Percentiles rank a stretch among this genome's conserved stretches.
These are phyloP conservation scores for Durotheca rogersii DNA, from an alignment of 495 filamentous ascomycete genomes.

Conservation along the genomic window DNA sequence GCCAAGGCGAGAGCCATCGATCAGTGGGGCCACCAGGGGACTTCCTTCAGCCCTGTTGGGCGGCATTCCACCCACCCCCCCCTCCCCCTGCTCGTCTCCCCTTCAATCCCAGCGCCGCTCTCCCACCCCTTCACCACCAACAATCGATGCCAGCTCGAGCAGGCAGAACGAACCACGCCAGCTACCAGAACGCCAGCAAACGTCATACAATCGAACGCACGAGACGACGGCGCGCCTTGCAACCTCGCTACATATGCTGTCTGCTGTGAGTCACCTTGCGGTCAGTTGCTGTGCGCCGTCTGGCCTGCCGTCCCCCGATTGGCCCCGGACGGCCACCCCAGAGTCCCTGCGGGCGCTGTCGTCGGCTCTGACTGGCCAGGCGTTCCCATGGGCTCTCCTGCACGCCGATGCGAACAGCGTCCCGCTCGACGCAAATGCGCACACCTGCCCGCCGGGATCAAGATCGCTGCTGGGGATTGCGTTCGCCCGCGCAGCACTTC, in stretches of 20 bases:
- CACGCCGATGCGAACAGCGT: slow-evolving; percentile 16
- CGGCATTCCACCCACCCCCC: background rate
- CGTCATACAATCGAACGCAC: slow-evolving; percentile 17
- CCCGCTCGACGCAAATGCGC: slow-evolving; percentile 23
- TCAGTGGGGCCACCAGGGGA: background rate
- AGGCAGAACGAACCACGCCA: slow-evolving; percentile 4
- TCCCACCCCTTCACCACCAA: background rate
- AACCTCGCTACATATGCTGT: slow-evolving; percentile 12
- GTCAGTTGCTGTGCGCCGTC: background rate
- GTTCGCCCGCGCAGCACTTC: too few species aligned
- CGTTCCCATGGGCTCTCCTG: slow-evolving; percentile 16
- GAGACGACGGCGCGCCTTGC: slow-evolving; percentile 7
- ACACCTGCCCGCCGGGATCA: slow-evolving; percentile 20
- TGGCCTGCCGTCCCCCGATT: slow-evolving; percentile 7
- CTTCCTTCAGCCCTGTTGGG: slow-evolving; percentile 24
- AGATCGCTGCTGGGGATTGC: slow-evolving; percentile 20
- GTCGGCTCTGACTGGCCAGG: slow-evolving; percentile 20
- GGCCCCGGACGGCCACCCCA: slow-evolving; percentile 9
- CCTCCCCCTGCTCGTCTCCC: background rate
- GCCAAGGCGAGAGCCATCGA: background rate
- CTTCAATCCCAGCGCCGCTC: background rate
- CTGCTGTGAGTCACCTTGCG: slow-evolving; percentile 28
- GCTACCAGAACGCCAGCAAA: background rate
- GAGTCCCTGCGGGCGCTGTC: slow-evolving; percentile 12
- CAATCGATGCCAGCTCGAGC: background rate